phyloP scores from a whole-genome alignment of 495 filamentous ascomycete genomes.

The Usnea hakonensis region DNA sequence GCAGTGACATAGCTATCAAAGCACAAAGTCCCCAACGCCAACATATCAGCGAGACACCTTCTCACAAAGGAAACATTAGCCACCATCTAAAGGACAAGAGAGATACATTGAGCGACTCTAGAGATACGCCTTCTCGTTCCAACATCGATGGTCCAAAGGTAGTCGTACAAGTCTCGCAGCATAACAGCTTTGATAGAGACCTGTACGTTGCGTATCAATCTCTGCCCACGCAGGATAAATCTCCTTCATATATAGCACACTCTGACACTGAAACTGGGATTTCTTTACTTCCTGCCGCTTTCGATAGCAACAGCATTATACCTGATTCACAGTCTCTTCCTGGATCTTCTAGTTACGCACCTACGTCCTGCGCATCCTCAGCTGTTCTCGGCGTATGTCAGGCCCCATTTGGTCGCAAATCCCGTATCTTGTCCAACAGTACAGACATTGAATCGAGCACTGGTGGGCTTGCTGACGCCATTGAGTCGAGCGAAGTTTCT shows the following conservation, averaged over 20 bases:
- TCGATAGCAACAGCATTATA: constrained; percentile 8
- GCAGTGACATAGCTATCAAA: constrained; percentile 1
- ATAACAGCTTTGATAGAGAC: constrained; percentile 20
- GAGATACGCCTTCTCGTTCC: background rate
- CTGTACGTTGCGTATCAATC: constrained; percentile 21
- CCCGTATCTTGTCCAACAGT: background rate
- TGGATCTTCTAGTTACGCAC: constrained; percentile 18
- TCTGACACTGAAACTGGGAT: constrained; percentile 8
- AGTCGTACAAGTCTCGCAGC: constrained; percentile 20
- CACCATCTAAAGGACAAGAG: background rate
- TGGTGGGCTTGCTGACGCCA: background rate
- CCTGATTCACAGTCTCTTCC: constrained; percentile 24
- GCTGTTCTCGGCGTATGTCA: background rate
- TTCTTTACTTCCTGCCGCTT: constrained; percentile 7
- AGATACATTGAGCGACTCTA: background rate
- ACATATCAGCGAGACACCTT: background rate
- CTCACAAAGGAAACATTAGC: background rate
- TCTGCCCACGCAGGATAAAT: constrained; percentile 11
- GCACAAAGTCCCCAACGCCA: constrained; percentile 1
- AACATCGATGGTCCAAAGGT: background rate
- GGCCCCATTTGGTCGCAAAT: background rate
- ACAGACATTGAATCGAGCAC: background rate
- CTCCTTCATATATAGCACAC: background rate
- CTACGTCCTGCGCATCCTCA: constrained; percentile 6
- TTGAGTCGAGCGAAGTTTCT: constrained; percentile 4